These are phyloP conservation scores for Ogataea naganishii DNA, from an alignment of 805 yeast genomes.

Conservation along the genomic window DNA sequence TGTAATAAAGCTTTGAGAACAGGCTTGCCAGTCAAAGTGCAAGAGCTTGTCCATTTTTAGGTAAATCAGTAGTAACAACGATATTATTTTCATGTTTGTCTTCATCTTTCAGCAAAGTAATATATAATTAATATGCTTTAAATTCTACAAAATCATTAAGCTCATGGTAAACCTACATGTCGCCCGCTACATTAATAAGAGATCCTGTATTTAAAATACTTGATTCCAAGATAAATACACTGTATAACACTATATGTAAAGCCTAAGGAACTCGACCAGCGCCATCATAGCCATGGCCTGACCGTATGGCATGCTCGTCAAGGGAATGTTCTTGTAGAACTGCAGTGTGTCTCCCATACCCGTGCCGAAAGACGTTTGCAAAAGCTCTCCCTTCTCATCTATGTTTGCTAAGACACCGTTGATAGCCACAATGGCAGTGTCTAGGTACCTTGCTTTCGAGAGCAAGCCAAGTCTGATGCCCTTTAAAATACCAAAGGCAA, in stretches of 20 bases:
- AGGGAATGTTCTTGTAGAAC: conserved; percentile 25
- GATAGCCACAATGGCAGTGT: conserved; percentile 22
- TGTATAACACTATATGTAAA: conserved; percentile 11
- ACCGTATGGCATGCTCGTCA: conserved; percentile 28
- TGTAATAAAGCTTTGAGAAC: conserved; percentile 4
- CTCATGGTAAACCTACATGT: too few species aligned
- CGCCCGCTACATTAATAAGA: too few species aligned
- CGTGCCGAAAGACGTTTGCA: conserved; percentile 27
- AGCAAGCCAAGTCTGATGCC: conserved; percentile 21
- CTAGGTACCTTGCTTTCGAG: conserved; percentile 13
- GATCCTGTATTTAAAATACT: neutral
- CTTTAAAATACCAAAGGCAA: conserved; percentile 28
- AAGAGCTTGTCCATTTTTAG: conserved; percentile 1
- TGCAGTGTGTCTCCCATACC: conserved; percentile 26
- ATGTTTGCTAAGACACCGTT: conserved; percentile 22
- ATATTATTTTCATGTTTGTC: neutral
- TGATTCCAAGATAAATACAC: neutral
- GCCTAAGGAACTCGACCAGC: conserved; percentile 19
- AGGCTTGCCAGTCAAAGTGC: conserved; percentile 3
- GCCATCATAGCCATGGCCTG: conserved; percentile 32
- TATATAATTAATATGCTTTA: too few species aligned
- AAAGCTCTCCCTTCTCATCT: conserved; percentile 23
- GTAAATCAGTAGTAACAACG: conserved; percentile 1
- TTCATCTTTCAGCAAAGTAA: too few species aligned
- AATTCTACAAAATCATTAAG: too few species aligned